Base-by-base conservation (phyloP, 2,329 filamentous ascomycete genomes). In the Fusarium sp. region DNA sequence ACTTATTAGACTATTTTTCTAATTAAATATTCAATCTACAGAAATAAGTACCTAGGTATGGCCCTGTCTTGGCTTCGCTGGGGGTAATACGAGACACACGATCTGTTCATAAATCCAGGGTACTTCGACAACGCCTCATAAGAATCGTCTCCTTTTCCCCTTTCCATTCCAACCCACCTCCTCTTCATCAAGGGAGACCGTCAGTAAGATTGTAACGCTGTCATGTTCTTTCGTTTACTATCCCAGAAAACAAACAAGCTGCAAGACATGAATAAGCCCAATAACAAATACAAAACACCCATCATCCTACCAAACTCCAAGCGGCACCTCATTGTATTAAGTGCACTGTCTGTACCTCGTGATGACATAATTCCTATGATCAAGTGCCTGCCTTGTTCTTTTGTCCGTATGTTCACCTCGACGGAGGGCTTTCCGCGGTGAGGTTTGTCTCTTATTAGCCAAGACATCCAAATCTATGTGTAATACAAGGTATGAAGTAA, bases 281-380 rank as follows among this genome's bases (percentile, higher is more conserved):
- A 40, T 46, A 60, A 25, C 65, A 64, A 59, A 53, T 50, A 58
- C 46, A 71, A 57, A 69, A 73, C 61, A 63, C 62, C 71, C 33
- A 38, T 68, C 63, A 52, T 52, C 52, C 63, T 60, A 52, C 46
- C 33, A 43, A 42, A 49, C 44, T 59, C 50, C 50, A 28, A 40
- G 50, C 35, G 15, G 50, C 23, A 40, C 35, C 50, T 40, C 19
- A 40, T 30, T 40, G 33, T 42, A 54, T 54, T 30, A 28, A 40
- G 33, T 40, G 44, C 43, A 56, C 50, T 75, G 61, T 69, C 74
- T 75, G 73, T 70, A 61, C 72, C 64, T 63, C 73, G 49, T 35
- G 52, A 67, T 72, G 54, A 49, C 68, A 61, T 75, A 71, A 72
- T 69, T 75, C 64, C 67, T 72, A 59, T 76, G 60, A 61, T 47